Percentiles rank a stretch among this genome's conserved stretches.
Evolutionary conservation across 768 basidiomycete species (phyloP).

Genomic region (Tylopilus rubrobrunneus): DNA sequence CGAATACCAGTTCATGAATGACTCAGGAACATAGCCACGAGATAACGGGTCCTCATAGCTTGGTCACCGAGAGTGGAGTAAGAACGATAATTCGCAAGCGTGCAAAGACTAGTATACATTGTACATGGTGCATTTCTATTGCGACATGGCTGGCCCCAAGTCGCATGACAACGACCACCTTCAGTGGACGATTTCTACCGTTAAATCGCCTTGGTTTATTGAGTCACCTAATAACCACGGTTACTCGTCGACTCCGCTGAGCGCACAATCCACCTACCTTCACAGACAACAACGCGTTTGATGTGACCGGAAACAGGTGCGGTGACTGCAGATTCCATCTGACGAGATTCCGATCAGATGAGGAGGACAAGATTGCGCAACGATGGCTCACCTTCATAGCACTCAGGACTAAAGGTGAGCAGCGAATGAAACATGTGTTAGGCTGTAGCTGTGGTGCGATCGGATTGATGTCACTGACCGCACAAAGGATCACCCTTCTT

Average conservation of each 20-base stretch:
- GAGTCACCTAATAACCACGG: slow-evolving; percentile 65
- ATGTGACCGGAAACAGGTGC: slow-evolving; percentile 96
- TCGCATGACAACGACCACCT: not conserved
- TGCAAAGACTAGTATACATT: slow-evolving; percentile 17
- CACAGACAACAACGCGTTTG: slow-evolving; percentile 87
- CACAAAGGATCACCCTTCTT: slow-evolving; percentile 97
- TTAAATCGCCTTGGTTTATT: slow-evolving; percentile 90
- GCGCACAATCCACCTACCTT: slow-evolving; percentile 48
- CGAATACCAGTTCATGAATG: not conserved
- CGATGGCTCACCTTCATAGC: slow-evolving; percentile 82
- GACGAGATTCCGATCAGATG: slow-evolving; percentile 22
- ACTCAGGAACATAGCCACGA: too few species aligned
- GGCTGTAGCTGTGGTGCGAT: not conserved
- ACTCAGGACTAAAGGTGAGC: slow-evolving; percentile 63
- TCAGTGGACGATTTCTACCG: slow-evolving; percentile 81
- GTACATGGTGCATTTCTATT: slow-evolving; percentile 11
- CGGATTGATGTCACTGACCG: slow-evolving; percentile 47
- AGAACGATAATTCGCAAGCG: not conserved
- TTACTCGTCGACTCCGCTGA: not conserved
- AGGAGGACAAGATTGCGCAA: not conserved
- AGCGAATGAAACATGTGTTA: slow-evolving; percentile 10
- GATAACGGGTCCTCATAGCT: not conserved
- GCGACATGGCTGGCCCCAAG: slow-evolving; percentile 5
- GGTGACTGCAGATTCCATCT: slow-evolving; percentile 98
- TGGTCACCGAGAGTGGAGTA: not conserved